Conservation (phyloP, 352 stramenopile genomes). For the Phytophthora pistaciae region DNA sequence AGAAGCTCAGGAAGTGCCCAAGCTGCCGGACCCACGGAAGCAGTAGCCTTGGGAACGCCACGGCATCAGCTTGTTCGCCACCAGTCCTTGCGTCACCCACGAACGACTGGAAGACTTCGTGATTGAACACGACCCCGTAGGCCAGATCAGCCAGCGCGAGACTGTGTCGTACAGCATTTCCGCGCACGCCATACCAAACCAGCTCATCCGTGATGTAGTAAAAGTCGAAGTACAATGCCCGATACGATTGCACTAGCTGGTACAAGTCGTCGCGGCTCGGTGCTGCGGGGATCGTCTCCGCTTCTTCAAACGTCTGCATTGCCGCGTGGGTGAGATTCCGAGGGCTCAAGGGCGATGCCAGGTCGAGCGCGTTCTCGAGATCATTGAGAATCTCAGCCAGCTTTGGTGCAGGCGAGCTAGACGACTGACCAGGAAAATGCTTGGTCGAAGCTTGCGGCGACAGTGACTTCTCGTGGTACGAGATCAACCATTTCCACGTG, state of each 20-base stretch:
- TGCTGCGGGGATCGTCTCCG: constrained; percentile 18
- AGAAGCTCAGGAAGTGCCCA: constrained; percentile 89
- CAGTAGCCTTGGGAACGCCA: constrained; percentile 73
- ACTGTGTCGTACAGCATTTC: constrained; percentile 84
- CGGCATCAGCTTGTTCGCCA: constrained; percentile 26
- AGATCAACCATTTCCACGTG: constrained; percentile 81
- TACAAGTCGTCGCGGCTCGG: constrained; percentile 56
- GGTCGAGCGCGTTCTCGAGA: constrained; percentile 70
- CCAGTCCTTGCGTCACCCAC: constrained; percentile 35
- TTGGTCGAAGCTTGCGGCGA: constrained; percentile 32
- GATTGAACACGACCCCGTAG: constrained; percentile 87
- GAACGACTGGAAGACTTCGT: constrained; percentile 87
- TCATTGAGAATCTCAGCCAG: constrained; percentile 67
- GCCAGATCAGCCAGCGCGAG: constrained; percentile 84
- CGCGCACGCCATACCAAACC: constrained; percentile 88
- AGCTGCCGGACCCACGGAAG: constrained; percentile 90
- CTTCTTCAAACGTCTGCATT: constrained; percentile 52
- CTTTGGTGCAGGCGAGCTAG: constrained; percentile 29
- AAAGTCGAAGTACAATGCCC: constrained; percentile 90
- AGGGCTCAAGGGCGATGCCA: constrained; percentile 75
- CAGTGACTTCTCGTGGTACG: constrained; percentile 59
- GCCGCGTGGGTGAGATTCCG: constrained; percentile 47
- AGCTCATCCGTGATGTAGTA: constrained; percentile 93
- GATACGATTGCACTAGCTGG: constrained; percentile 81
- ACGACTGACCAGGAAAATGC: constrained; percentile 30